These are phyloP conservation scores for Quercus glauca DNA, from an alignment of 306 rosid species.

Conservation along the genomic window DNA sequence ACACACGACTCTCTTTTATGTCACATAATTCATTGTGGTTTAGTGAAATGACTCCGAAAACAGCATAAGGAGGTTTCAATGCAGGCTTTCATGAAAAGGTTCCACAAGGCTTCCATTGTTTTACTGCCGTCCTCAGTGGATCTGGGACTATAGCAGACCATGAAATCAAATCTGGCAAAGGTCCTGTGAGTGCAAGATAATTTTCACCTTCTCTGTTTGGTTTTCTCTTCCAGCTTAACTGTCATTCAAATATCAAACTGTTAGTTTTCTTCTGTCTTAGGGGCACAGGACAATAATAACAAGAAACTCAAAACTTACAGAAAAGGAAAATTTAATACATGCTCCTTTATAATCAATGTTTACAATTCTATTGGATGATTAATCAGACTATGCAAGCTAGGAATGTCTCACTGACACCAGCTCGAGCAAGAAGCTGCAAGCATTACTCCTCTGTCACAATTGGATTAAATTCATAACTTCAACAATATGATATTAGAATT, in stretches of 20 bases:
- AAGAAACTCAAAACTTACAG: neutral
- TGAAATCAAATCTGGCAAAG: constrained; percentile 61
- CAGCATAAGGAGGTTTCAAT: neutral
- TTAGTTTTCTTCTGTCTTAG: constrained; percentile 15
- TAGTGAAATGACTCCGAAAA: neutral
- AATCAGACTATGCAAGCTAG: too few species aligned
- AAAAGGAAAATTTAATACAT: neutral
- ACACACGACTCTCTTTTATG: neutral
- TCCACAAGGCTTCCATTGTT: constrained; percentile 60
- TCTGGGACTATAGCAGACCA: constrained; percentile 72
- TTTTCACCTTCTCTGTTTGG: constrained; percentile 58
- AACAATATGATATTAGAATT: too few species aligned
- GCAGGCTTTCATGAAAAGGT: constrained; percentile 14
- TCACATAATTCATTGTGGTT: neutral
- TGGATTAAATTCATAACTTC: too few species aligned
- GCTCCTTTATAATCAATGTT: too few species aligned
- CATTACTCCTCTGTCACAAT: too few species aligned
- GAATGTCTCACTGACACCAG: too few species aligned
- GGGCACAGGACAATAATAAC: neutral
- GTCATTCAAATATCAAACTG: constrained; percentile 32
- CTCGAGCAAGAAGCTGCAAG: too few species aligned
- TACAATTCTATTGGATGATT: too few species aligned
- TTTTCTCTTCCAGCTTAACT: constrained; percentile 90
- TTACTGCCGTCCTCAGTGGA: constrained; percentile 56
- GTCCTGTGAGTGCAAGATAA: constrained; percentile 80